These are phyloP conservation scores for Fremontodendron californicum DNA, from an alignment of 345 rosid species.

Conservation along the genomic window DNA sequence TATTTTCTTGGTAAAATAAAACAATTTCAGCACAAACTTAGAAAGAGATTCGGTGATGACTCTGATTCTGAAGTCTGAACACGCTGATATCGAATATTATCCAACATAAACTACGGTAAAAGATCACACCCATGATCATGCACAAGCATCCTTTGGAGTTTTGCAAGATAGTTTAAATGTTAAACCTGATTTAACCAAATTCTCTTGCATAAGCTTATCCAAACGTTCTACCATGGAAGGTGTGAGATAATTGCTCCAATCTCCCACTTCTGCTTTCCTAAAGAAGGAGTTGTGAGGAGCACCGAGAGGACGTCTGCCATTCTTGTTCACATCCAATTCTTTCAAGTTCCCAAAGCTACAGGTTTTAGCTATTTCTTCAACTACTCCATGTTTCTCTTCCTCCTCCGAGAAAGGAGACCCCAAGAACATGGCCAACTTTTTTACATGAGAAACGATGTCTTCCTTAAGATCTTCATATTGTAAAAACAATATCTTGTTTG, in stretches of 20 bases:
- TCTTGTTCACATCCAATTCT: slow-evolving; percentile 41
- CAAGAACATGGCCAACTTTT: slow-evolving; percentile 37
- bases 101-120: background rate
- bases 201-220: slow-evolving; percentile 31
- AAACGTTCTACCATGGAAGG: slow-evolving; percentile 34
- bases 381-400: slow-evolving; percentile 30
- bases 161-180: slow-evolving; percentile 21
- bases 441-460: slow-evolving; percentile 23
- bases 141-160: background rate
- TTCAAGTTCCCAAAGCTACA: slow-evolving; percentile 45
- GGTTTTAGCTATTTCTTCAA: slow-evolving; percentile 29
- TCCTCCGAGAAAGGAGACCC: slow-evolving; percentile 38
- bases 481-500: slow-evolving; percentile 37
- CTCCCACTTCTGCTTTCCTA: slow-evolving; percentile 45
- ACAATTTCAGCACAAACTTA: too few relatives aligned
- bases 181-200: slow-evolving; percentile 44
- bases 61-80: too few relatives aligned
- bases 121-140: background rate
- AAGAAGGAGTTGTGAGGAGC: slow-evolving; percentile 32
- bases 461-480: slow-evolving; percentile 40
- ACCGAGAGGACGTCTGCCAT: slow-evolving; percentile 24
- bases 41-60: too few relatives aligned
- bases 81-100: background rate
- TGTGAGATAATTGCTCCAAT: slow-evolving; percentile 37
- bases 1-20: too few relatives aligned